Percentiles rank a stretch among this genome's conserved stretches.
These are phyloP conservation scores for Citrus glauca DNA, from an alignment of 345 rosid genomes.

Conservation along the genomic window DNA sequence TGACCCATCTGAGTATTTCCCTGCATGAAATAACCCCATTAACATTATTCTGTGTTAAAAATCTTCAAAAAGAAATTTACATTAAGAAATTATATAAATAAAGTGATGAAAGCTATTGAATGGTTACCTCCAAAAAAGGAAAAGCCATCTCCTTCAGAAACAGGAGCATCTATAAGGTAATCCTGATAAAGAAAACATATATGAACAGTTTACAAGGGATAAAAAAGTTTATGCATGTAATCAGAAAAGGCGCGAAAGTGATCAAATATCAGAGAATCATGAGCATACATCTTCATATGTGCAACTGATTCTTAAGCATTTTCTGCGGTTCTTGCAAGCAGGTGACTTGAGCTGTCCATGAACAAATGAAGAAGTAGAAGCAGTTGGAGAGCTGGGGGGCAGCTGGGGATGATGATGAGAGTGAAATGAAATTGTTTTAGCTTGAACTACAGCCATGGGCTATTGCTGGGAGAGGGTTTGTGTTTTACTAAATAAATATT, in stretches of 20 bases:
- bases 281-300: constrained; percentile 42
- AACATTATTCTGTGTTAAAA: not conserved
- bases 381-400: constrained; percentile 15
- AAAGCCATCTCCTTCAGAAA: constrained; percentile 86
- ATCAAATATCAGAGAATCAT: not conserved
- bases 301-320: constrained; percentile 33
- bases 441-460: constrained; percentile 37
- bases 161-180: constrained; percentile 84
- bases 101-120: not conserved
- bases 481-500: not conserved
- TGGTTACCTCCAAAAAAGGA: constrained; percentile 80
- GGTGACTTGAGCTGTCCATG: not conserved
- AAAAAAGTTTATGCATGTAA: not conserved
- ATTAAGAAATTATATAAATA: too few relatives aligned
- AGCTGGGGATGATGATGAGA: constrained; percentile 17
- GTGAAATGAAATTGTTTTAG: constrained; percentile 14
- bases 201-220: not conserved
- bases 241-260: too few relatives aligned
- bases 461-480: not conserved
- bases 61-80: not conserved
- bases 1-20: constrained; percentile 83
- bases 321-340: constrained; percentile 23
- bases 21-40: constrained; percentile 25
- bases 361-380: constrained; percentile 13
- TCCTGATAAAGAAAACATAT: constrained; percentile 37